phyloP scores from a whole-genome alignment of 2,329 filamentous ascomycete genomes.

The Botryotinia globosa region DNA sequence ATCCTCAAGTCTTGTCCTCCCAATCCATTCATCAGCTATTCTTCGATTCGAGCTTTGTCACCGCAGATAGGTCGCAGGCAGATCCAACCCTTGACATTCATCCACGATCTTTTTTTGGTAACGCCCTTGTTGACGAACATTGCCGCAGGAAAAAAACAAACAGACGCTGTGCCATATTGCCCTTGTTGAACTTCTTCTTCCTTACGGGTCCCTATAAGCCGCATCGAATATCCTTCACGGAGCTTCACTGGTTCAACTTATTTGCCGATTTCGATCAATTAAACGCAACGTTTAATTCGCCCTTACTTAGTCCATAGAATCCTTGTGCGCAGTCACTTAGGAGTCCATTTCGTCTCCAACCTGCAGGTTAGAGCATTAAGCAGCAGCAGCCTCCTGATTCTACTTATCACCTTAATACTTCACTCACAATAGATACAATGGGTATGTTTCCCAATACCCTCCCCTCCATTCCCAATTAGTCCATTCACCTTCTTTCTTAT shows the following conservation, averaged over 20 bases:
- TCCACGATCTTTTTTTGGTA: constrained; percentile 4
- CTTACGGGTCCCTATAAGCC: constrained; percentile 20
- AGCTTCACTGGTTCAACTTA: constrained; percentile 18
- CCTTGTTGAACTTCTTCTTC: constrained; percentile 17
- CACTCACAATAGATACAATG: constrained; percentile 21
- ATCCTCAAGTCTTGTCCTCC: constrained; percentile 5
- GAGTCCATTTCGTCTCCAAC: constrained; percentile 22
- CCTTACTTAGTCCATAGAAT: constrained; percentile 20
- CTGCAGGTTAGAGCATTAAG: constrained; percentile 23
- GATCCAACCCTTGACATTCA: constrained; percentile 15
- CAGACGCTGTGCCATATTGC: constrained; percentile 21
- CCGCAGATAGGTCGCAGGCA: constrained; percentile 17
- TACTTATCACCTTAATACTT: constrained; percentile 22
- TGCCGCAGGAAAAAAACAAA: constrained; percentile 18
- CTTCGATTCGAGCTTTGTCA: constrained; percentile 12
- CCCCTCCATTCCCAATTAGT: constrained; percentile 20
- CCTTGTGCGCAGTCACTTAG: constrained; percentile 21
- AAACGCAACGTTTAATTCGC: constrained; percentile 21
- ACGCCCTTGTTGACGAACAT: constrained; percentile 21
- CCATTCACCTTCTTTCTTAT: constrained; percentile 19
- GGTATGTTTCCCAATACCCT: constrained; percentile 20
- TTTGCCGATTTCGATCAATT: constrained; percentile 21
- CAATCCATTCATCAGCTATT: constrained; percentile 15
- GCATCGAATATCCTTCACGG: constrained; percentile 14
- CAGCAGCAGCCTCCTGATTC: constrained; percentile 22